A percentile compares a stretch with the other conserved stretches of the same genome.
phyloP scores from a whole-genome alignment of 164 flowering plant genomes.

The Stephania japonica region DNA sequence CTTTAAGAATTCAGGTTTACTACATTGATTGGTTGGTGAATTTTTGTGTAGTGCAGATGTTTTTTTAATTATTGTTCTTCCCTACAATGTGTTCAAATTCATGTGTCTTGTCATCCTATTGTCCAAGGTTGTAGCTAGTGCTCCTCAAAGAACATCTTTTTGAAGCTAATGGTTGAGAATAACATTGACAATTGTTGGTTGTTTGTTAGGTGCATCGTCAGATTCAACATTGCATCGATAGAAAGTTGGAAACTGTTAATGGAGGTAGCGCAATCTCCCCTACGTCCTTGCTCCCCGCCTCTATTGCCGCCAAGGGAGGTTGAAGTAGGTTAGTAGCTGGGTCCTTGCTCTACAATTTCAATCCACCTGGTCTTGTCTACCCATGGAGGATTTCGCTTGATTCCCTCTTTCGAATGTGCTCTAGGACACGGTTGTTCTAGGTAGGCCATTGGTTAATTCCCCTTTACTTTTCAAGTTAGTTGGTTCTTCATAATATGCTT shows the following conservation, averaged over 20 bases:
- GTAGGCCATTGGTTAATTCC: background rate
- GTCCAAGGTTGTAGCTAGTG: background rate
- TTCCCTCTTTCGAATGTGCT: background rate
- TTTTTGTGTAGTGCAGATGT: background rate
- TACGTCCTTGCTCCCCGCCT: background rate
- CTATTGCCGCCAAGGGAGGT: background rate
- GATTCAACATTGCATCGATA: background rate
- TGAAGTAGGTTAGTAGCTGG: background rate
- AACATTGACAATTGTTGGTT: background rate
- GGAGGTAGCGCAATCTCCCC: background rate
- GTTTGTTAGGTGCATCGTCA: background rate
- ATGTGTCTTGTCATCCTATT: background rate
- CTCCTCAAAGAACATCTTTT: background rate
- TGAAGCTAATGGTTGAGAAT: background rate
- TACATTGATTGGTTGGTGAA: background rate
- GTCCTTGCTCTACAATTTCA: background rate
- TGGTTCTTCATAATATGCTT: no score
- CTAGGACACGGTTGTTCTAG: background rate
- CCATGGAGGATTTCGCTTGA: background rate
- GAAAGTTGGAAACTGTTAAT: background rate
- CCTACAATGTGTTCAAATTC: background rate
- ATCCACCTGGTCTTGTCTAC: background rate
- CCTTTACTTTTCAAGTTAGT: background rate
- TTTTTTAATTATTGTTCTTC: background rate
- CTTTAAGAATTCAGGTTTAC: background rate